Evolutionary conservation across 2,329 filamentous ascomycete species (phyloP).

Genomic region (Tolypocladium ophioglossoides): DNA sequence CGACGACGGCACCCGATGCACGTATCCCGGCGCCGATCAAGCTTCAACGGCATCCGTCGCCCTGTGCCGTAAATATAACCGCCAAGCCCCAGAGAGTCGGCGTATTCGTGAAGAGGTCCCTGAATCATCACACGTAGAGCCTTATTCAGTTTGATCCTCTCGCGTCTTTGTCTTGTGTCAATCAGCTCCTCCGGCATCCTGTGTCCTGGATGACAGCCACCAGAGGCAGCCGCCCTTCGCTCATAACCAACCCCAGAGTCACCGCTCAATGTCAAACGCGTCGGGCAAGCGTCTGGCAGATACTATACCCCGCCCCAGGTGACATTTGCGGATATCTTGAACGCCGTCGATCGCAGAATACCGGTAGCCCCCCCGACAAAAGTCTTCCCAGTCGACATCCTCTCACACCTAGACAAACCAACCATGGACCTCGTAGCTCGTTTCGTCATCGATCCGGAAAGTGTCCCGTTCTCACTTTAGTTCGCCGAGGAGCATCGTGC

Average conservation of each 20-base stretch:
- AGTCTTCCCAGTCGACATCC: not conserved
- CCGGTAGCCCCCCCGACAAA: not conserved
- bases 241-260: not conserved
- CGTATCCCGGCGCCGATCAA: not conserved
- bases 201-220: not conserved
- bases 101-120: not conserved
- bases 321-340: not conserved
- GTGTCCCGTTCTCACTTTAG: constrained; percentile 37
- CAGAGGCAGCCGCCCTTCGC: not conserved
- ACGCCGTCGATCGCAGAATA: not conserved
- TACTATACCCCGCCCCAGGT: not conserved
- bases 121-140: not conserved
- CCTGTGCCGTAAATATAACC: not conserved
- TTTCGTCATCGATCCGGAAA: not conserved
- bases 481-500: constrained; percentile 75
- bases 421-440: not conserved
- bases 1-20: not conserved
- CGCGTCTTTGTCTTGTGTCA: not conserved
- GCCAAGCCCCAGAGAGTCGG: not conserved
- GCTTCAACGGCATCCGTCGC: not conserved
- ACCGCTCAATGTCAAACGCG: not conserved
- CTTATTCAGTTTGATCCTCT: not conserved
- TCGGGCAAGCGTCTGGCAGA: not conserved
- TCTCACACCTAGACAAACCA: not conserved
- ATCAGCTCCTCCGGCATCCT: not conserved